Evolutionary conservation across 805 yeast genomes (phyloP), one percentile per base, ranked within the genome.

Genomic region (Candida rishiriensis): DNA sequence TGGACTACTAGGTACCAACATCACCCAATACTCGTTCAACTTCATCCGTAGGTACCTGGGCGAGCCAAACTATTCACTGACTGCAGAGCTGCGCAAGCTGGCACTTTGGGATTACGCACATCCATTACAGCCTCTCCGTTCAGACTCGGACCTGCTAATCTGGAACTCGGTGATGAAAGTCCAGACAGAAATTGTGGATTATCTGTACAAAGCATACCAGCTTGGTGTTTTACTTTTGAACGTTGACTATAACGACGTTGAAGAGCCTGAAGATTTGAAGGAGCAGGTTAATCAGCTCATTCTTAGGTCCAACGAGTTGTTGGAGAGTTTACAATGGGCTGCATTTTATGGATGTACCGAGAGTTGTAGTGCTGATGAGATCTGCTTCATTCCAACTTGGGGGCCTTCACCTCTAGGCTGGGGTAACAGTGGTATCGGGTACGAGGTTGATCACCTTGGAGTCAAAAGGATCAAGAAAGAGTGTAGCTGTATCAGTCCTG

Each of bases 341-440:
- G 52, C 65, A 0, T 68, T 66, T 46, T 72, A 70, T 44, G 49
- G 63, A 36, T 78, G 83, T 55, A 51, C 66, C 0, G 41, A 54
- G 2, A 57, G 53, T 3, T 79, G 85, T 57, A 63, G 51, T 0
- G 58, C 63, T 60, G 71, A 75, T 50, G 79, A 76, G 49, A 54
- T 76, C 3, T 80, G 85, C 50, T 78, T 68, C 43, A 70, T 77
- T 13, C 84, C 84, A 2, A 72, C 81, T 0, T 78, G 84, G 84
- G 85, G 73, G 0, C 84, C 83, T 3, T 63, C 73, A 0, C 81
- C 81, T 3, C 36, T 76, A 18, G 74, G 76, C 1, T 70, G 76
- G 72, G 65, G 66, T 1, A 52, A 47, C 16, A 50, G 49, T 11
- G 13, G n/a, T 28, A 21, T 40, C 0, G 59, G 64, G 13, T 63